These are phyloP conservation scores for Candida sanyiensis DNA, from an alignment of 805 yeast species.

Conservation along the genomic window DNA sequence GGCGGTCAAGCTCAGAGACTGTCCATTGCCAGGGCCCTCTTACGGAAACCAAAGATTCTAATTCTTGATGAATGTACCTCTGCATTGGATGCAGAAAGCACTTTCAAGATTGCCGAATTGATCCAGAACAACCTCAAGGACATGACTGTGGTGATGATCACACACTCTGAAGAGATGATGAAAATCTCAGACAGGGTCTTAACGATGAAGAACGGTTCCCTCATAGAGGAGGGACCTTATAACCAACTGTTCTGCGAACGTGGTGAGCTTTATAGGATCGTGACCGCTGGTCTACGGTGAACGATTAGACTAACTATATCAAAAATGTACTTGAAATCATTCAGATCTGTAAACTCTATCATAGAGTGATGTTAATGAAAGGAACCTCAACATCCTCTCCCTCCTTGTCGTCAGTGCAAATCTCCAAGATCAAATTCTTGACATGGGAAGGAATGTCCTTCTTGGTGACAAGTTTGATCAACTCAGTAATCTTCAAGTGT, in stretches of 20 bases:
- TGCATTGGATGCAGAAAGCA: conserved; percentile 66
- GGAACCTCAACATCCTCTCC: conserved; percentile 98
- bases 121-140: conserved; percentile 37
- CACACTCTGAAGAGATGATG: conserved; percentile 72
- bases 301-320: not conserved
- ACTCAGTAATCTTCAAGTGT: conserved; percentile 57
- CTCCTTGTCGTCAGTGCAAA: conserved; percentile 84
- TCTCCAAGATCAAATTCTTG: conserved; percentile 76
- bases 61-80: conserved; percentile 87
- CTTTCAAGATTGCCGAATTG: conserved; percentile 43
- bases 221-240: conserved; percentile 42
- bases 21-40: conserved; percentile 75
- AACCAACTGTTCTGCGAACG: conserved; percentile 21
- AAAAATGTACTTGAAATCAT: no score
- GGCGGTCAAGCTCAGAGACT: conserved; percentile 91
- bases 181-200: conserved; percentile 46
- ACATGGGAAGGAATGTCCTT: conserved; percentile 71
- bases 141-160: conserved; percentile 53
- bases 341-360: no score
- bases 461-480: conserved; percentile 81
- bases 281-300: conserved; percentile 20
- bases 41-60: conserved; percentile 55
- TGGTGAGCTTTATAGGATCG: conserved; percentile 30
- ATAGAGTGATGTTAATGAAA: conserved; percentile 61
- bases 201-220: conserved; percentile 42